Conservation (phyloP, 2,329 filamentous ascomycete genomes). For the Atkinsonella texensis region DNA sequence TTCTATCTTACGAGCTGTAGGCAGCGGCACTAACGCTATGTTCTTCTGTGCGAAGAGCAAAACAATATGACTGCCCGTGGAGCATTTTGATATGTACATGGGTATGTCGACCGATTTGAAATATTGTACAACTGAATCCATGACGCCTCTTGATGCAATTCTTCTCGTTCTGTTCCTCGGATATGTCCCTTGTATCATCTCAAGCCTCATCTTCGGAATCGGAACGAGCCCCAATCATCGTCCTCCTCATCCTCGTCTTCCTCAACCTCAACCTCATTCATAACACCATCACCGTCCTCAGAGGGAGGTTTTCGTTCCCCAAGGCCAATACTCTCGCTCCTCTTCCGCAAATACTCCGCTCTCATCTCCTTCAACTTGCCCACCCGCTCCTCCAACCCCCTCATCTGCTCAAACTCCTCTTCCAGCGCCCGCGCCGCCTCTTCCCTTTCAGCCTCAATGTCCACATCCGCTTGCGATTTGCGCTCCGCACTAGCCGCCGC, state of each 20-base stretch:
- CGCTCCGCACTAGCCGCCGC: slow-evolving; percentile 39
- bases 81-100: no score
- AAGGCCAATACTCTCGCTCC: slow-evolving; percentile 18
- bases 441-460: slow-evolving; percentile 57
- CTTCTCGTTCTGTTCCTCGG: no score
- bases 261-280: slow-evolving; percentile 17
- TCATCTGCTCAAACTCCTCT: slow-evolving; percentile 75
- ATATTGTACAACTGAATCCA: neutral
- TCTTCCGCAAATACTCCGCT: slow-evolving; percentile 46
- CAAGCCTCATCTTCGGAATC: slow-evolving; percentile 23
- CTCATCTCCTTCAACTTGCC: slow-evolving; percentile 56
- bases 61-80: no score
- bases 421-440: slow-evolving; percentile 63
- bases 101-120: neutral
- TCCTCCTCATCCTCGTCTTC: slow-evolving; percentile 37
- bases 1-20: no score
- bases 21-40: no score
- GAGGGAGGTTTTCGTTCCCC: slow-evolving; percentile 14
- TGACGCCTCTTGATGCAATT: no score
- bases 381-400: slow-evolving; percentile 62
- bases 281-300: slow-evolving; percentile 2
- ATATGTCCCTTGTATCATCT: no score
- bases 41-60: no score
- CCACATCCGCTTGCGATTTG: slow-evolving; percentile 41
- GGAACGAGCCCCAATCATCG: slow-evolving; percentile 49